Evolutionary conservation across 352 stramenopile species (phyloP).

Genomic region (Saprolegnia parasitica): DNA sequence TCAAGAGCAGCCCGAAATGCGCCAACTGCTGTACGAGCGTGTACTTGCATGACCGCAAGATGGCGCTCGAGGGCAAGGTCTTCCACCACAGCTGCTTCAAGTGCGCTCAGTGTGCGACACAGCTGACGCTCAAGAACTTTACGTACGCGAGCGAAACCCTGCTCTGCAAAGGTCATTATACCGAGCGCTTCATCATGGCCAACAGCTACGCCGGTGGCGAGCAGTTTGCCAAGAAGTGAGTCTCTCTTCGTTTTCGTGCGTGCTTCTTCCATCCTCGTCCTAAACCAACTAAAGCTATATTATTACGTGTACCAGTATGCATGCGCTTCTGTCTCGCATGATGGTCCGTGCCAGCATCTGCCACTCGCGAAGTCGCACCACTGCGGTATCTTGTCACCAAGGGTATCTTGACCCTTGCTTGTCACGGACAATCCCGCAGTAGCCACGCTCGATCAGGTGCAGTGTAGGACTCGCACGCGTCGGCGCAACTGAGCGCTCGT

Average conservation of each 20-base stretch:
- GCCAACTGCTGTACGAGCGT: constrained; percentile 28
- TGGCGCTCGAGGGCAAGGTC: constrained; percentile 31
- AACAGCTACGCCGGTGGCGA: constrained; percentile 30
- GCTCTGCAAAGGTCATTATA: constrained; percentile 35
- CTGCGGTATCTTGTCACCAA: no score
- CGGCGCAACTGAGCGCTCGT: no score
- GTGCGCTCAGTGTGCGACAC: constrained; percentile 31
- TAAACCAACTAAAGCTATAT: not conserved
- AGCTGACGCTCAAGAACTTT: constrained; percentile 36
- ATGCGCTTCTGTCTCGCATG: not conserved
- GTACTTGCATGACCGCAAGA: constrained; percentile 32
- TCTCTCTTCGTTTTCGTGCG: not conserved
- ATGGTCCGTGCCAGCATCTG: not conserved
- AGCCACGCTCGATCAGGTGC: no score
- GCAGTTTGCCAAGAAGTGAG: constrained; percentile 28
- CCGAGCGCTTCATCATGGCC: constrained; percentile 31
- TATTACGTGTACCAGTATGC: not conserved
- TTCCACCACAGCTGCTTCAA: constrained; percentile 35
- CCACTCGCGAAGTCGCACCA: no score
- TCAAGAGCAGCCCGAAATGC: constrained; percentile 29
- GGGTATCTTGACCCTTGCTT: no score
- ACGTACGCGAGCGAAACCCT: constrained; percentile 30
- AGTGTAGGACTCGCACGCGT: no score
- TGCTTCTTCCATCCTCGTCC: not conserved
- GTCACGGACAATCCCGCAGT: no score